Evolutionary conservation across 2,329 filamentous ascomycete genomes (phyloP), one percentile per base, ranked within the genome.

Genomic region (Trichothecium sympodiale): DNA sequence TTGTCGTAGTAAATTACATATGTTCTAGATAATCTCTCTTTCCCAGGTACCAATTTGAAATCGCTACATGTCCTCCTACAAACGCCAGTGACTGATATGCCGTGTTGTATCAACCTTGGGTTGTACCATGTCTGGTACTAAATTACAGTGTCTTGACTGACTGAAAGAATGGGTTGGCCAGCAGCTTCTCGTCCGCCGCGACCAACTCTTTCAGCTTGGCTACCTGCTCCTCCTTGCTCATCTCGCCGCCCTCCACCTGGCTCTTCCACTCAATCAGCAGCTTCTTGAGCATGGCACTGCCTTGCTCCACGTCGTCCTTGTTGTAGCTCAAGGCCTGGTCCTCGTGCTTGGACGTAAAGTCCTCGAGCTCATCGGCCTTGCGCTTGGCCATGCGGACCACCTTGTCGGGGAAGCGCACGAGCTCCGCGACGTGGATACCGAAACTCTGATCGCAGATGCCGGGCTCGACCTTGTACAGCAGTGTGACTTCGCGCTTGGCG

Each of bases 321-420:
- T 73, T 82, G 53, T 85, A 86, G 46, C 74, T 62, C 30, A 71
- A 57, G 7, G 67, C 64, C 6, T 67, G 49, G 31, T 70, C 68
- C 42, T 83, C 79, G 48, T 84, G 77, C 61, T 87, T 88, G 34
- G 74, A 74, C 1, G 83, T 83, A 50, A 98, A 98, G 56, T 98
- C 91, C 57, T 98, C 91, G 26, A 98, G 70, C 67, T 98, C 93
- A 57, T 96, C 91, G 1, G 91, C 91, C 65, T 98, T 98, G 48
- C 91, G 77, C 63, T 94, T 94, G n/a, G 91, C 91, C 93, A 98
- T 98, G 44, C 87, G 86, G 41, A 98, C 83, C 13, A 98, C 93
- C 63, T 98, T 98, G 48, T 86, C 80, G 1, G 91, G 91, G 63
- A 98, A 98, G 31, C 88, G 78, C 15, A 98, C 91, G 5, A 98